Evolutionary conservation across 2,329 filamentous ascomycete species (phyloP).

Genomic region (Leptoxyphium fumago): DNA sequence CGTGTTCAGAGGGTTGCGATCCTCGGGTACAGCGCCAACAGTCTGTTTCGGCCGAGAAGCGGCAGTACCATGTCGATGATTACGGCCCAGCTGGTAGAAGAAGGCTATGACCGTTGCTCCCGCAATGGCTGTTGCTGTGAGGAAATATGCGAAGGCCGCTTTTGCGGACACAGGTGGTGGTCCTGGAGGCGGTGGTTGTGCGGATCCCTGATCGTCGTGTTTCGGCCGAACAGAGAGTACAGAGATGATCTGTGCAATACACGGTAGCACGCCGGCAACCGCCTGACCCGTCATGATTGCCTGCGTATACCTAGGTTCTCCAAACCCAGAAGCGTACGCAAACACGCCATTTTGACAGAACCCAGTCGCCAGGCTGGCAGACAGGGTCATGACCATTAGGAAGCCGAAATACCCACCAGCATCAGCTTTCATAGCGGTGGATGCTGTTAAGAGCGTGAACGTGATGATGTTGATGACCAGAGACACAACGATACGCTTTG

Average conservation of each 20-base stretch:
- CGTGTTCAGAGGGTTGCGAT: constrained; percentile 2
- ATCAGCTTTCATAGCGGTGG: constrained; percentile 54
- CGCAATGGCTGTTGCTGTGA: constrained; percentile 71
- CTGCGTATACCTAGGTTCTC: constrained; percentile 77
- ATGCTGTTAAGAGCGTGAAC: constrained; percentile 66
- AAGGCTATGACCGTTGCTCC: constrained; percentile 57
- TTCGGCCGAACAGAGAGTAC: constrained; percentile 48
- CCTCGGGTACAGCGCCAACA: constrained; percentile 1
- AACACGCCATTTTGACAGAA: constrained; percentile 90
- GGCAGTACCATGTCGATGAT: constrained; percentile 3
- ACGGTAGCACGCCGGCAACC: constrained; percentile 78
- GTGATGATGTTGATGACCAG: constrained; percentile 62
- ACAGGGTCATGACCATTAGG: constrained; percentile 65
- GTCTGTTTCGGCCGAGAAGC: neutral
- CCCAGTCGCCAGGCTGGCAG: constrained; percentile 65
- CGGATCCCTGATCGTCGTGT: neutral
- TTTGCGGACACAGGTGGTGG: constrained; percentile 38
- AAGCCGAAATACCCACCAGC: constrained; percentile 62
- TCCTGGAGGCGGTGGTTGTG: constrained; percentile 3
- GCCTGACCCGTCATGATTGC: constrained; percentile 93
- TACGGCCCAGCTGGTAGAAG: constrained; percentile 47
- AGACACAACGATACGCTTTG: constrained; percentile 65
- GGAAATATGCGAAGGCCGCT: constrained; percentile 80
- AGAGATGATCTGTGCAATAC: constrained; percentile 71
- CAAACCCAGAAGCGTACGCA: constrained; percentile 78